These are phyloP conservation scores for Syncephalastrum racemosum DNA, from an alignment of 371 early-diverging fungal species.

Conservation along the genomic window DNA sequence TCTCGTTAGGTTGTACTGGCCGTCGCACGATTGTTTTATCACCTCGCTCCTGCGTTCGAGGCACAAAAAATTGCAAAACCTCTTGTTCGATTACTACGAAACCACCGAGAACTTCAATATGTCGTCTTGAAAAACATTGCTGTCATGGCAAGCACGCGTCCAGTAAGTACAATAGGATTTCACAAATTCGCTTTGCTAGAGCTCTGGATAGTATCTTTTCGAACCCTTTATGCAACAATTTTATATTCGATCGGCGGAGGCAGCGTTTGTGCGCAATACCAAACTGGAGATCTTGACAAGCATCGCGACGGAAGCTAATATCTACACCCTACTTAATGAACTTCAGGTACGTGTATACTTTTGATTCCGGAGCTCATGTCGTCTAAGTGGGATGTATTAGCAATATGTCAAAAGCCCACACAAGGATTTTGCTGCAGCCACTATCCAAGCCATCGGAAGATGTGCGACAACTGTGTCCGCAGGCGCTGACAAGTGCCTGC, in stretches of 20 bases:
- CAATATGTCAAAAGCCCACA: constrained; percentile 76
- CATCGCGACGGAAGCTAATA: constrained; percentile 65
- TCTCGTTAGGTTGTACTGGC: constrained; percentile 72
- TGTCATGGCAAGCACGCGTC: constrained; percentile 69
- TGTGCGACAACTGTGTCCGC: constrained; percentile 65
- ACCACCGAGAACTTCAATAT: constrained; percentile 75
- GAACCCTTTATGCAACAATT: constrained; percentile 74
- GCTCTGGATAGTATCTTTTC: constrained; percentile 57
- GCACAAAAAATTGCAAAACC: constrained; percentile 69
- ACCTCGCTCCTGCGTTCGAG: constrained; percentile 69
- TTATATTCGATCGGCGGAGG: constrained; percentile 79
- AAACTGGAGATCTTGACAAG: constrained; percentile 84
- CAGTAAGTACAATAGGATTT: constrained; percentile 43
- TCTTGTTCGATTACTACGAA: constrained; percentile 73
- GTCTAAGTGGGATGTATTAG: constrained; percentile 19
- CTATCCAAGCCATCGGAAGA: constrained; percentile 73
- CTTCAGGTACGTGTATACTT: constrained; percentile 33
- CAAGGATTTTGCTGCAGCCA: constrained; percentile 67
- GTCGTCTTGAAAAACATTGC: constrained; percentile 79
- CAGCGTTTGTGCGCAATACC: constrained; percentile 72
- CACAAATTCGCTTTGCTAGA: not conserved
- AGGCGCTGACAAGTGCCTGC: constrained; percentile 61
- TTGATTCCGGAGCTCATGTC: not conserved
- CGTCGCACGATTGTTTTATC: constrained; percentile 70
- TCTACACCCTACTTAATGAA: constrained; percentile 50